Evolutionary conservation across 805 yeast genomes (phyloP).

Genomic region (Cyberlindnera mycetangii): DNA sequence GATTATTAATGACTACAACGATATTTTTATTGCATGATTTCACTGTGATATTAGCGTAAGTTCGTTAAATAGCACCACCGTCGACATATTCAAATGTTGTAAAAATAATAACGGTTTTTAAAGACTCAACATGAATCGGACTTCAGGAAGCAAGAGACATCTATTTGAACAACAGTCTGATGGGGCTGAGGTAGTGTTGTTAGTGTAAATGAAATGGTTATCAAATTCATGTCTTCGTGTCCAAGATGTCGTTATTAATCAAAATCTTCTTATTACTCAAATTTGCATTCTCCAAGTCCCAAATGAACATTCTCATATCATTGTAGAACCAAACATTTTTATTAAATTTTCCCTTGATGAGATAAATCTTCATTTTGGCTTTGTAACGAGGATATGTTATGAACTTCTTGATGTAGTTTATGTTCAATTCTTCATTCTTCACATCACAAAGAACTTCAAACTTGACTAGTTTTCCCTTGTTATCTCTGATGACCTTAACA

Average conservation of each 20-base stretch:
- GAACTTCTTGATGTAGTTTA: conserved; percentile 33
- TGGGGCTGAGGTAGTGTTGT: too few relatives aligned
- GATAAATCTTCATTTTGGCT: conserved; percentile 41
- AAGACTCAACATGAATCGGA: too few relatives aligned
- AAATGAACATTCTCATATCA: conserved; percentile 30
- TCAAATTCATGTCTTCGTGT: background rate
- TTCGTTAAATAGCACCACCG: background rate
- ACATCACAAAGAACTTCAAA: conserved; percentile 31
- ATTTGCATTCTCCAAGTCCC: conserved; percentile 25
- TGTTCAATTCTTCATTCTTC: conserved; percentile 12
- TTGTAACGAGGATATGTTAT: conserved; percentile 44
- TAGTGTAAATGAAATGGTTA: background rate
- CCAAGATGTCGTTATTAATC: conserved; percentile 24
- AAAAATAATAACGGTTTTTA: too few relatives aligned
- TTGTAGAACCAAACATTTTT: conserved; percentile 29
- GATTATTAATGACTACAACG: background rate
- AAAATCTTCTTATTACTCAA: conserved; percentile 22
- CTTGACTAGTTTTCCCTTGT: conserved; percentile 37
- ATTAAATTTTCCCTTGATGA: conserved; percentile 25
- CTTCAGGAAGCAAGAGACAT: too few relatives aligned
- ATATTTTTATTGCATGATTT: background rate
- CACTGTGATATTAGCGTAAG: background rate
- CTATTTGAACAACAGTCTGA: too few relatives aligned
- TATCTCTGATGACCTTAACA: conserved; percentile 38
- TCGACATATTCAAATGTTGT: too few relatives aligned